These are phyloP conservation scores for Solanum medicagineum DNA, from an alignment of 257 asterid genomes.

Conservation along the genomic window DNA sequence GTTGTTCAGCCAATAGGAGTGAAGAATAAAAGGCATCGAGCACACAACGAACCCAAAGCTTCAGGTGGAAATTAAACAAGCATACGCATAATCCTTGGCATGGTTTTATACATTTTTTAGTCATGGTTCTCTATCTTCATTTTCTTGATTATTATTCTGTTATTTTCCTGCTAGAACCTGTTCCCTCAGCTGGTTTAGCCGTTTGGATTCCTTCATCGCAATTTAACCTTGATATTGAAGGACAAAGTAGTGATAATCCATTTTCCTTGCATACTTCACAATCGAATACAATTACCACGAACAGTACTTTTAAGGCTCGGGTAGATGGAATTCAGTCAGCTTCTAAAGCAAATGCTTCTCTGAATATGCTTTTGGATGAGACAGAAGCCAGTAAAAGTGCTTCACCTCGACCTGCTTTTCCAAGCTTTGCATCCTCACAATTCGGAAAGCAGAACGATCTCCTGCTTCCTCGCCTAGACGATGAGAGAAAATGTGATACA, in stretches of 20 bases:
- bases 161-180: constrained; percentile 21
- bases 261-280: neutral
- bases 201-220: constrained; percentile 37
- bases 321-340: constrained; percentile 1
- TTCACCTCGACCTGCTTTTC: constrained; percentile 45
- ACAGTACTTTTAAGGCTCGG: neutral
- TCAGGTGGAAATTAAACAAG: constrained; percentile 23
- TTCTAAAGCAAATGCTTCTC: constrained; percentile 16
- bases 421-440: constrained; percentile 25
- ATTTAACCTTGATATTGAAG: neutral
- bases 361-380: constrained; percentile 30
- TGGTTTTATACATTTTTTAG: neutral
- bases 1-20: constrained; percentile 24
- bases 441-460: constrained; percentile 10
- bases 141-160: neutral
- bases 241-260: neutral
- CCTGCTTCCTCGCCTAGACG: neutral
- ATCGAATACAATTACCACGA: constrained; percentile 5
- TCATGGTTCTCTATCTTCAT: neutral
- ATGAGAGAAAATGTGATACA: constrained; percentile 34
- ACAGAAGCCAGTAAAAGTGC: constrained; percentile 38
- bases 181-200: constrained; percentile 28
- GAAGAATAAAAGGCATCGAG: constrained; percentile 49
- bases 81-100: neutral
- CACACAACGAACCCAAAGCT: constrained; percentile 26